phyloP scores from a whole-genome alignment of 1,139 yeast species.

The Scheffersomyces illinoinensis region DNA sequence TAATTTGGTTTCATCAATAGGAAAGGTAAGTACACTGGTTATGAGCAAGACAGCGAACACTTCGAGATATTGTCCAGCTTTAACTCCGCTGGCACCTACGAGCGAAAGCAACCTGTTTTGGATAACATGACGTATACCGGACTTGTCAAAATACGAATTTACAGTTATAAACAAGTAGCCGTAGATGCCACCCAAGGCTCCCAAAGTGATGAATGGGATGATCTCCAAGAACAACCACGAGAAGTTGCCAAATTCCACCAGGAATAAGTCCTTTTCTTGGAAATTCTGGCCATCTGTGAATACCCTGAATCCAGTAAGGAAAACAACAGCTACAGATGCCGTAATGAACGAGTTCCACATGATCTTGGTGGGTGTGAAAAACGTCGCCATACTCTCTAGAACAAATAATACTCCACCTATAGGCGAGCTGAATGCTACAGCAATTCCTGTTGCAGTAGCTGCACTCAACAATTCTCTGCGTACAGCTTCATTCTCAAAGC shows the following conservation, averaged over 20 bases:
- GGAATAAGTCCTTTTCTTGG: conserved; percentile 59
- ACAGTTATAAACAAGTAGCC: conserved; percentile 57
- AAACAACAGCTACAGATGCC: conserved; percentile 71
- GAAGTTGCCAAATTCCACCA: conserved; percentile 64
- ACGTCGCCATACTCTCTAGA: conserved; percentile 69
- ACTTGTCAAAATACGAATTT: conserved; percentile 36
- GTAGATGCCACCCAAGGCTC: conserved; percentile 66
- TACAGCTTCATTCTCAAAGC: conserved; percentile 50
- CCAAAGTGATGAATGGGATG: conserved; percentile 66
- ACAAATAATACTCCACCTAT: conserved; percentile 92
- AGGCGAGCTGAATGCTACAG: conserved; percentile 93
- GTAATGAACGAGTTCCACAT: conserved; percentile 85
- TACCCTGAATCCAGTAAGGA: conserved; percentile 55
- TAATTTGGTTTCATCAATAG: conserved; percentile 52
- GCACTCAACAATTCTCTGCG: conserved; percentile 72
- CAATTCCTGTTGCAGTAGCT: conserved; percentile 90
- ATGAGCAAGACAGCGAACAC: conserved; percentile 46
- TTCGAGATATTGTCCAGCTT: conserved; percentile 38
- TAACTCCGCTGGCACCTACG: not conserved
- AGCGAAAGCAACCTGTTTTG: conserved; percentile 20
- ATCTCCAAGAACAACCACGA: conserved; percentile 74
- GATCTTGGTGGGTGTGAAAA: conserved; percentile 59
- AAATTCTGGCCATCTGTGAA: conserved; percentile 58
- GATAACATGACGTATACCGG: conserved; percentile 18
- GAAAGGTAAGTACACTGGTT: conserved; percentile 58